Evolutionary conservation across 163 green algal species (phyloP).

Genomic region (Scenedesmus sp.): DNA sequence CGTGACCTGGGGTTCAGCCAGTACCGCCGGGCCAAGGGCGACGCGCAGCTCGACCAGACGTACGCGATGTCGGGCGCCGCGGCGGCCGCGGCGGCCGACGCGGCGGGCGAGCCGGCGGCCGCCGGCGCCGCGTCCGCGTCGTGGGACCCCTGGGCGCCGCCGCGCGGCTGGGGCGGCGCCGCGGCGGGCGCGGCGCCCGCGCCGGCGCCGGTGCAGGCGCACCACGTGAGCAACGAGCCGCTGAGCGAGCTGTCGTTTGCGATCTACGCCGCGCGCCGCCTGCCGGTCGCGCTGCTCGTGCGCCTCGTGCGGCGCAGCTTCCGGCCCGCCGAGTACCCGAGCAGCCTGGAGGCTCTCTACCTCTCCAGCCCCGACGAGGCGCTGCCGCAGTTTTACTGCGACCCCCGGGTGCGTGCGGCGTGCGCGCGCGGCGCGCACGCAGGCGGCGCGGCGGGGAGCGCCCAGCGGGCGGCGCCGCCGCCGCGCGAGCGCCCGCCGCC

Average conservation of each 20-base stretch:
- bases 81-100: constrained; percentile 10
- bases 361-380: constrained; percentile 50
- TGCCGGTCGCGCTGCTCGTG: constrained; percentile 48
- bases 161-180: not conserved
- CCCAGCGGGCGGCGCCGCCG: no score
- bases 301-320: constrained; percentile 47
- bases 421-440: not conserved
- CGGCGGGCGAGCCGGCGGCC: not conserved
- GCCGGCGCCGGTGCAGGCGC: constrained; percentile 1
- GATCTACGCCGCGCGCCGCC: constrained; percentile 53
- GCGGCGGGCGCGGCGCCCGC: not conserved
- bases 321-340: constrained; percentile 51
- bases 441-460: no score
- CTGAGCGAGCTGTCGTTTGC: constrained; percentile 57
- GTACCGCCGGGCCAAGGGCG: constrained; percentile 34
- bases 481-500: no score
- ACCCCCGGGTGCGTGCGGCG: constrained; percentile 25
- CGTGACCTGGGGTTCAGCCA: constrained; percentile 29
- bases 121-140: not conserved
- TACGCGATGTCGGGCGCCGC: constrained; percentile 43
- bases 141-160: not conserved
- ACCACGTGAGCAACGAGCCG: constrained; percentile 47
- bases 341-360: constrained; percentile 43
- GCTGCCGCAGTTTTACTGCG: constrained; percentile 54
- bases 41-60: constrained; percentile 56